Evolutionary conservation across 345 rosid species (phyloP).

Genomic region (Ceriops tagal): DNA sequence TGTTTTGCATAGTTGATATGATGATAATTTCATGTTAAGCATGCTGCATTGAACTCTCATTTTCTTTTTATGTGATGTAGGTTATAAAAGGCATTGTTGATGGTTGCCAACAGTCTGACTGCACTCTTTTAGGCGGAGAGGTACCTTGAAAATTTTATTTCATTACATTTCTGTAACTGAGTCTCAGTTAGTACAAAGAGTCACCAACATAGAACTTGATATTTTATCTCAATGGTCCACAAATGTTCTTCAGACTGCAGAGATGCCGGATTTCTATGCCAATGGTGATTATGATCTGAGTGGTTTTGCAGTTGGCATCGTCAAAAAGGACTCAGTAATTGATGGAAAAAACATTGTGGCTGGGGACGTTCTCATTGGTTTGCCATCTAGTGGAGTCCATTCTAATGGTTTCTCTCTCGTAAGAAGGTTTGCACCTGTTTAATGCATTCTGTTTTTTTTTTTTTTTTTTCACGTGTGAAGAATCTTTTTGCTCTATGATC

Average conservation of each 20-base stretch:
- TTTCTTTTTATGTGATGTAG: slow-evolving; percentile 29
- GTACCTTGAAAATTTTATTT: slow-evolving; percentile 26
- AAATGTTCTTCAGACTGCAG: slow-evolving; percentile 63
- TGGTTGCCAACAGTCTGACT: slow-evolving; percentile 82
- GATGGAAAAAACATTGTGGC: slow-evolving; percentile 74
- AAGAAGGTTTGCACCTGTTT: slow-evolving; percentile 46
- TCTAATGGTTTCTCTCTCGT: slow-evolving; percentile 95
- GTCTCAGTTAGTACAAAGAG: background rate
- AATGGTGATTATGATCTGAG: slow-evolving; percentile 87
- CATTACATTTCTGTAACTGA: background rate
- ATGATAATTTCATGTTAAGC: too few relatives aligned
- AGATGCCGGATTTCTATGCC: slow-evolving; percentile 91
- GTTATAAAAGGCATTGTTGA: slow-evolving; percentile 92
- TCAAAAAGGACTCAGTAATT: slow-evolving; percentile 70
- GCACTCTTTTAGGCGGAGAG: slow-evolving; percentile 94
- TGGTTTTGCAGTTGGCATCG: slow-evolving; percentile 90
- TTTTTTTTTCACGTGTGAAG: background rate
- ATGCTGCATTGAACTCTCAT: background rate
- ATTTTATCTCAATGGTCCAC: background rate
- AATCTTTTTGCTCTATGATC: background rate
- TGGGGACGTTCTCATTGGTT: slow-evolving; percentile 79
- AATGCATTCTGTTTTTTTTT: background rate
- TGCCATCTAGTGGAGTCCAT: slow-evolving; percentile 92
- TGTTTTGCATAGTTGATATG: background rate
- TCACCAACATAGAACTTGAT: background rate